Conservation (phyloP, 2,329 filamentous ascomycete genomes). For the Rachicladosporium sp. region DNA sequence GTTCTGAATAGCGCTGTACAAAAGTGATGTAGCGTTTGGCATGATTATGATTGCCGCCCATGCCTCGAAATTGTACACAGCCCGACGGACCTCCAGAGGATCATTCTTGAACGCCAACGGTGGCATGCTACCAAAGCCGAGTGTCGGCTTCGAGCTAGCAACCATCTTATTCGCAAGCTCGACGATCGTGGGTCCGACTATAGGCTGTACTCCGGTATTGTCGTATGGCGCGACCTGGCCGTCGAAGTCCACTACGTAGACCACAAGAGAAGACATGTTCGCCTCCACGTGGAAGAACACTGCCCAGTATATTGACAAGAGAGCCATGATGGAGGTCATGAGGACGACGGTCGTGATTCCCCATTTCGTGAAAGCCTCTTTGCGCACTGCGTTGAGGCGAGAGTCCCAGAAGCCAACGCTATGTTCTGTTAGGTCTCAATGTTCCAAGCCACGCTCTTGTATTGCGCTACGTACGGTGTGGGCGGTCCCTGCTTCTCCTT, state of each 20-base stretch:
- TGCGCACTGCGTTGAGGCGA: slow-evolving; percentile 26
- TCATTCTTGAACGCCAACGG: slow-evolving; percentile 44
- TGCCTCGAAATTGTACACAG: slow-evolving; percentile 45
- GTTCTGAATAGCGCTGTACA: slow-evolving; percentile 41
- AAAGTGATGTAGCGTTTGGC: slow-evolving; percentile 46
- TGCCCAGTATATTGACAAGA: slow-evolving; percentile 51
- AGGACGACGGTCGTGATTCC: slow-evolving; percentile 36
- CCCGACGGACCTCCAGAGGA: slow-evolving; percentile 43
- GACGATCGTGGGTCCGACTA: slow-evolving; percentile 46
- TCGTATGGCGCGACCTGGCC: slow-evolving; percentile 41
- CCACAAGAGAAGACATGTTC: slow-evolving; percentile 36
- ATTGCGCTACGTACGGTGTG: too few species aligned
- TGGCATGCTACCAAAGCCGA: slow-evolving; percentile 40
- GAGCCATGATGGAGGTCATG: slow-evolving; percentile 42
- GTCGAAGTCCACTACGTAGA: slow-evolving; percentile 55
- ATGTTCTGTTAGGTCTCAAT: too few species aligned
- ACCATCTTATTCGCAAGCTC: slow-evolving; percentile 34
- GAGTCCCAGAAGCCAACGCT: slow-evolving; percentile 36
- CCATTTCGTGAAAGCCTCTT: slow-evolving; percentile 31
- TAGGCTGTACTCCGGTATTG: slow-evolving; percentile 29
- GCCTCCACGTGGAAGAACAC: slow-evolving; percentile 40
- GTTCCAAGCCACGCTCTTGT: too few species aligned
- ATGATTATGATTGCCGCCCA: slow-evolving; percentile 53
- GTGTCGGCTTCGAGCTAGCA: slow-evolving; percentile 25
- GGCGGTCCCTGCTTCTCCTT: too few species aligned